phyloP scores from a whole-genome alignment of 345 rosid species.

The Eucalyptus brandiana region DNA sequence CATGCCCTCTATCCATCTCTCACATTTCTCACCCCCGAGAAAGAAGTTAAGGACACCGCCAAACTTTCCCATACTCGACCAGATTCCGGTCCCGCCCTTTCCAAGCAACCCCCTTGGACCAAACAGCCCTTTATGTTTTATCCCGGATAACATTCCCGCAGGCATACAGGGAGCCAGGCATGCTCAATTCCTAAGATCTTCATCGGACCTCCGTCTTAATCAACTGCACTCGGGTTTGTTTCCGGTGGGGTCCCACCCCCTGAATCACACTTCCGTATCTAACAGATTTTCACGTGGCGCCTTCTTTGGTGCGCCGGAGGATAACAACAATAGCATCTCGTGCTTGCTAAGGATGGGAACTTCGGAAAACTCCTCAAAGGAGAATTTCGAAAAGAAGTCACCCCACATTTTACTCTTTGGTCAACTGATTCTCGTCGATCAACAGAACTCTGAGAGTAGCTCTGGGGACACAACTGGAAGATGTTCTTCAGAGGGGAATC shows the following conservation, averaged over 20 bases:
- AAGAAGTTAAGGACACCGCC: conserved; percentile 74
- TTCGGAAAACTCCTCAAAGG: conserved; percentile 18
- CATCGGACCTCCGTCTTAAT: conserved; percentile 58
- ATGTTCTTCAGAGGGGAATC: conserved; percentile 21
- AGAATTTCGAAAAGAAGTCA: conserved; percentile 26
- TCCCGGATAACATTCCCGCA: conserved; percentile 75
- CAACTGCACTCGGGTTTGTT: conserved; percentile 40
- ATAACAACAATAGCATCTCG: conserved; percentile 26
- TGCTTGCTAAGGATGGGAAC: conserved; percentile 63
- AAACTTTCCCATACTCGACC: conserved; percentile 42
- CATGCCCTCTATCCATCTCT: conserved; percentile 58
- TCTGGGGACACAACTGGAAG: conserved; percentile 45
- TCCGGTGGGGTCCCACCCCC: conserved; percentile 31
- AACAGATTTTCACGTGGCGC: conserved; percentile 12
- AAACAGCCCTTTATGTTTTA: conserved; percentile 53
- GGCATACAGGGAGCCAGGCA: conserved; percentile 99
- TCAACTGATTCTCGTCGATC: conserved; percentile 59
- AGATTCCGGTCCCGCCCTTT: conserved; percentile 51
- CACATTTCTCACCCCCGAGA: conserved; percentile 80
- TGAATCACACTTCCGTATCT: conserved; percentile 7
- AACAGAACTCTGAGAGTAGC: conserved; percentile 46
- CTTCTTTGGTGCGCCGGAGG: conserved; percentile 1
- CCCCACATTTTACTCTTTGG: conserved; percentile 83
- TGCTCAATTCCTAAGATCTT: conserved; percentile 65
- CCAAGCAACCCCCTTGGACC: conserved; percentile 43